Conservation (phyloP, 305 asterid genomes). For the Rubia tinctorum region DNA sequence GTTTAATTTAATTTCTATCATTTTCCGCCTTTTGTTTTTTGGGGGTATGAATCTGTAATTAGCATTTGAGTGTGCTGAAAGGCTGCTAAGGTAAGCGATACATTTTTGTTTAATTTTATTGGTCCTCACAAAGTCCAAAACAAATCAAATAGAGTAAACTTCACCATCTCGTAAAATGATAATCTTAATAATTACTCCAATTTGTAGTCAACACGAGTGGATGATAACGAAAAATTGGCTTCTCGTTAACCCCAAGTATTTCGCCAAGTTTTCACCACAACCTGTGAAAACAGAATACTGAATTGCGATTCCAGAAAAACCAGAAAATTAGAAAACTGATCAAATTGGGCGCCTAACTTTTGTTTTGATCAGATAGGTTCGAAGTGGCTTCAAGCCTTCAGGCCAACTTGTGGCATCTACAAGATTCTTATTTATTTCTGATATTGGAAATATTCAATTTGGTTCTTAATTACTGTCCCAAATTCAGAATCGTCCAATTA, state of each 20-base stretch:
- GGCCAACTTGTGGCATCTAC: neutral
- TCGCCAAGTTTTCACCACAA: neutral
- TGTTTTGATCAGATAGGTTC: neutral
- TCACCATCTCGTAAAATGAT: neutral
- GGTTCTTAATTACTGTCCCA: no score
- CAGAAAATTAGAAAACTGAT: no score
- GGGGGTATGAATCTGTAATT: neutral
- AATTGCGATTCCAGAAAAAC: no score
- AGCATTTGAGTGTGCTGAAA: neutral
- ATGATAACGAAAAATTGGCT: neutral
- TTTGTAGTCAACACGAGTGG: neutral
- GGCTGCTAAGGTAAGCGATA: neutral
- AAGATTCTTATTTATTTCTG: neutral
- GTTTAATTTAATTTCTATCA: neutral
- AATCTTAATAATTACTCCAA: neutral
- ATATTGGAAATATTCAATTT: neutral
- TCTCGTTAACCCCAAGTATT: neutral
- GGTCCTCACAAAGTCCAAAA: neutral
- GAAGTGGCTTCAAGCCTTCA: neutral
- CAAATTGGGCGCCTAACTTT: neutral
- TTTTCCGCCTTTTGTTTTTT: no score
- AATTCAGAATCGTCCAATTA: no score
- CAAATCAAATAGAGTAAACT: neutral
- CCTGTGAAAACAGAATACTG: no score
- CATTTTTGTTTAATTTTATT: neutral